Conservation (phyloP, 805 yeast genomes). For the Tetrapisispora fleetii region DNA sequence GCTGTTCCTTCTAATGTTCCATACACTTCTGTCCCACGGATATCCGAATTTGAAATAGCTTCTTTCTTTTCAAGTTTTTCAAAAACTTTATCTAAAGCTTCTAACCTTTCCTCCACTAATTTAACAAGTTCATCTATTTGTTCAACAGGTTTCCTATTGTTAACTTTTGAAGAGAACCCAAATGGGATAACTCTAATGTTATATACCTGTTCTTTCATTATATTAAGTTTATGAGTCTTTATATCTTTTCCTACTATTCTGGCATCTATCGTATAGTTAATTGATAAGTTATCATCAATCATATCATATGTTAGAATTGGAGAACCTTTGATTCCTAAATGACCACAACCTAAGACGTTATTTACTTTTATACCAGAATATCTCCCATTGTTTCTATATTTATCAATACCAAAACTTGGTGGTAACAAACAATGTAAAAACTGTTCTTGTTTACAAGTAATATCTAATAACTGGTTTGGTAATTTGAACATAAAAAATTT, state of each 20-base stretch:
- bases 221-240: constrained; percentile 20
- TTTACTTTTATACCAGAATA: constrained; percentile 27
- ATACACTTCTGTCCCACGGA: constrained; percentile 21
- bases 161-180: constrained; percentile 22
- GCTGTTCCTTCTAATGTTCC: constrained; percentile 18
- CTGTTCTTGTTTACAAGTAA: constrained; percentile 39
- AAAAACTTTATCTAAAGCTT: constrained; percentile 18
- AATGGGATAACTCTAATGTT: constrained; percentile 34
- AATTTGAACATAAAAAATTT: constrained; percentile 51
- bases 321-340: constrained; percentile 40
- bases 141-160: constrained; percentile 14
- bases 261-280: constrained; percentile 47
- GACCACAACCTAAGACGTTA: constrained; percentile 39
- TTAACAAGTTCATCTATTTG: constrained; percentile 18
- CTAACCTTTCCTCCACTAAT: constrained; percentile 21
- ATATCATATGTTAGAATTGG: constrained; percentile 46
- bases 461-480: constrained; percentile 45
- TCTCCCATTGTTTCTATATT: constrained; percentile 23
- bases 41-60: constrained; percentile 19
- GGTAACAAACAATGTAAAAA: constrained; percentile 32
- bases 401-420: constrained; percentile 34
- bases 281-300: constrained; percentile 36
- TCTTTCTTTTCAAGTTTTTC: constrained; percentile 15
- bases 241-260: constrained; percentile 41
- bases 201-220: constrained; percentile 30